These are phyloP conservation scores for Calonectria honghensis DNA, from an alignment of 2,329 filamentous ascomycete species.

Conservation along the genomic window DNA sequence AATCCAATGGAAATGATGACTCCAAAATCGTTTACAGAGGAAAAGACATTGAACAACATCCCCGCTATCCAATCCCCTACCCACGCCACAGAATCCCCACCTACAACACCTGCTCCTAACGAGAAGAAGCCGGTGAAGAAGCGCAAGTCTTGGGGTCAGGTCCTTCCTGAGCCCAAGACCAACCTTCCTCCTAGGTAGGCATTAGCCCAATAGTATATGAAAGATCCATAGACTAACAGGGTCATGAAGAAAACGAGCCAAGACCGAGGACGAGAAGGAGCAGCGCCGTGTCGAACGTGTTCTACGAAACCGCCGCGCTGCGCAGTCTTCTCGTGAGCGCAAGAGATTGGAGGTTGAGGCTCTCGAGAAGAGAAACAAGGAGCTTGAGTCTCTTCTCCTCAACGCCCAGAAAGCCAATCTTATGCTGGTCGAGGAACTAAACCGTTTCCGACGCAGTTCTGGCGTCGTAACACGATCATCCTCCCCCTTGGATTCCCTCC, in stretches of 20 bases:
- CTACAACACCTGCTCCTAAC: conserved; percentile 47
- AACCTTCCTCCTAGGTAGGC: conserved; percentile 90
- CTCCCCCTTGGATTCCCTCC: conserved; percentile 65
- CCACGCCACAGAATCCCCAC: conserved; percentile 51
- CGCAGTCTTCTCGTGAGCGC: conserved; percentile 95
- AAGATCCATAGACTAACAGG: conserved; percentile 51
- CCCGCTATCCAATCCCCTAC: conserved; percentile 30
- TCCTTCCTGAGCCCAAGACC: conserved; percentile 96
- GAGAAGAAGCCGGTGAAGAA: conserved; percentile 90
- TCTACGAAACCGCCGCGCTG: conserved; percentile 94
- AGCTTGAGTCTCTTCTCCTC: conserved; percentile 78
- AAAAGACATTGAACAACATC: conserved; percentile 42
- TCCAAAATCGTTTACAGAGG: conserved; percentile 64
- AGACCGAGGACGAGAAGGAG: conserved; percentile 99
- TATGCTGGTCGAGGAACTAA: conserved; percentile 69
- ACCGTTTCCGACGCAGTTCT: conserved; percentile 67
- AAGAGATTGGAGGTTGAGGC: conserved; percentile 93
- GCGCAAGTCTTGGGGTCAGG: conserved; percentile 98
- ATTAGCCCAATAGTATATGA: neutral
- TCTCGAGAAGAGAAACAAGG: conserved; percentile 84
- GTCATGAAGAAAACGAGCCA: conserved; percentile 87
- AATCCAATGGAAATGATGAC: conserved; percentile 71
- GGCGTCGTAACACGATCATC: conserved; percentile 64
- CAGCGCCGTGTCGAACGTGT: conserved; percentile 98
- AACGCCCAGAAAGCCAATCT: conserved; percentile 75